Percentiles rank a stretch among this genome's conserved stretches.
phyloP scores from a whole-genome alignment of 164 flowering plant species.

The Aristolochia californica region DNA sequence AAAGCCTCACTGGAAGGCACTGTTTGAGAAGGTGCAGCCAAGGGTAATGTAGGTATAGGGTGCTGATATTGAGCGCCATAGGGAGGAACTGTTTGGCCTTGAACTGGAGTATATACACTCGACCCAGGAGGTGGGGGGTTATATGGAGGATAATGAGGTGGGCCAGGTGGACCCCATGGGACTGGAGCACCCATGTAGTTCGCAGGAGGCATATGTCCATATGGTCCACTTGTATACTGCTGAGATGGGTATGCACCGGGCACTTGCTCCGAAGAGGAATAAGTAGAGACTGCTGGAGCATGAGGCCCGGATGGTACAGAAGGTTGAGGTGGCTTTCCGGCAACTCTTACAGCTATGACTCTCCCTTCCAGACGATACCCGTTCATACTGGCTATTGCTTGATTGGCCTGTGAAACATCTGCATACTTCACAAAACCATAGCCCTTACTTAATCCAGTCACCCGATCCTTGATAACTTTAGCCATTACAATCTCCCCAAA shows the following conservation, averaged over 20 bases:
- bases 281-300: slow-evolving; percentile 31
- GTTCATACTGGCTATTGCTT: slow-evolving; percentile 73
- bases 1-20: slow-evolving; percentile 44
- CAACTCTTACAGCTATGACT: slow-evolving; percentile 87
- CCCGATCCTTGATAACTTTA: slow-evolving; percentile 81
- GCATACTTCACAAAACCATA: slow-evolving; percentile 97
- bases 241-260: slow-evolving; percentile 68
- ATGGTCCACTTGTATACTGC: slow-evolving; percentile 56
- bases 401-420: slow-evolving; percentile 70
- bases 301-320: slow-evolving; percentile 74
- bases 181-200: slow-evolving; percentile 55
- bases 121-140: slow-evolving; percentile 74
- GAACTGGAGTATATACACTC: slow-evolving; percentile 40
- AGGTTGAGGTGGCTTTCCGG: slow-evolving; percentile 94
- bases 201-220: slow-evolving; percentile 36
- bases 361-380: slow-evolving; percentile 76
- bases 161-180: slow-evolving; percentile 78
- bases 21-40: slow-evolving; percentile 27
- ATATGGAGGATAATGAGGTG: slow-evolving; percentile 51
- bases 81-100: slow-evolving; percentile 47
- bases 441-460: slow-evolving; percentile 77
- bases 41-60: slow-evolving; percentile 15
- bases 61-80: slow-evolving; percentile 72
- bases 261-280: slow-evolving; percentile 39
- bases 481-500: slow-evolving; percentile 93